phyloP scores from a whole-genome alignment of 1,139 yeast species.

The Yamadazyma friedrichii region DNA sequence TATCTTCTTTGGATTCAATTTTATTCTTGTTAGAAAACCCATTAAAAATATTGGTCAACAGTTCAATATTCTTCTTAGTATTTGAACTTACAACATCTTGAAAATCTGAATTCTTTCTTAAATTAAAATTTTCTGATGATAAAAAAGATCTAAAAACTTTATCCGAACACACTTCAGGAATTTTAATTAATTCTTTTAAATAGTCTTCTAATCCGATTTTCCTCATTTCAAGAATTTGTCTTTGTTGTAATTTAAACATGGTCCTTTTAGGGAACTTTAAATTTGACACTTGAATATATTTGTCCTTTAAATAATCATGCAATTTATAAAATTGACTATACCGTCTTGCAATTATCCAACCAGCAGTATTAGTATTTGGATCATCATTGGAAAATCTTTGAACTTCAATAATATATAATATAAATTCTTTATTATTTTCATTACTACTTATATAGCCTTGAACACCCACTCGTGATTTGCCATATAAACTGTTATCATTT shows the following conservation, averaged over 20 bases:
- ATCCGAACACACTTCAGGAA: conserved; percentile 73
- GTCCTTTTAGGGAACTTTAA: conserved; percentile 63
- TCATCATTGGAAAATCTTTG: conserved; percentile 50
- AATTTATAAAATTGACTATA: conserved; percentile 79
- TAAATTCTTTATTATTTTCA: conserved; percentile 58
- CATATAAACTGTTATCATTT: conserved; percentile 73
- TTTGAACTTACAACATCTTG: conserved; percentile 18
- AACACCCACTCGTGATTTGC: conserved; percentile 64
- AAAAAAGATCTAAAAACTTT: conserved; percentile 72
- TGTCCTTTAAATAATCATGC: conserved; percentile 59
- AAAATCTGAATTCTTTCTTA: conserved; percentile 35
- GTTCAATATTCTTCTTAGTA: conserved; percentile 24
- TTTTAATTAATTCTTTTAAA: conserved; percentile 52
- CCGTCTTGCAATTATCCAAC: conserved; percentile 89
- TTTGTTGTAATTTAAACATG: conserved; percentile 64
- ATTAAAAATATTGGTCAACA: conserved; percentile 41
- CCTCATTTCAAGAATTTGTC: conserved; percentile 64
- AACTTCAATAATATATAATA: conserved; percentile 75
- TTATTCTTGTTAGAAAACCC: conserved; percentile 19
- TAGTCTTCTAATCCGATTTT: conserved; percentile 61
- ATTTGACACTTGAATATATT: conserved; percentile 50
- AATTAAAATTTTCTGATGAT: conserved; percentile 65
- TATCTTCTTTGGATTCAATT: background rate
- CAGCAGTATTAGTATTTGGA: conserved; percentile 55
- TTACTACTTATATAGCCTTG: conserved; percentile 63